Evolutionary conservation across 495 filamentous ascomycete genomes (phyloP).

Genomic region (Podospora bellae-mahoneyi): DNA sequence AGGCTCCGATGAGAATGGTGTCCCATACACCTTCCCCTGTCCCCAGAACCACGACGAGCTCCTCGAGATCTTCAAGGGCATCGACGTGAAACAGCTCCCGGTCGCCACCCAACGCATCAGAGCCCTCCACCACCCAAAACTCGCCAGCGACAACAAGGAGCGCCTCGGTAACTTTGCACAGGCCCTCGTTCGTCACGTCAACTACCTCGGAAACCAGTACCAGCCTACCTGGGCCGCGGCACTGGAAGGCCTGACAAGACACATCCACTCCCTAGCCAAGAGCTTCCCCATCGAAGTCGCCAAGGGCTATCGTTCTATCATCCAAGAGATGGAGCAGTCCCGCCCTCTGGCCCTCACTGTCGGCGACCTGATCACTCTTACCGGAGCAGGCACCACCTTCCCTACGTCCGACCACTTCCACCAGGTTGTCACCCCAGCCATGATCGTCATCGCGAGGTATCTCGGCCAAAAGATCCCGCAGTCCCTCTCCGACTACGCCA

Average conservation of each 20-base stretch:
- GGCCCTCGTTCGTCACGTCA: constrained; percentile 74
- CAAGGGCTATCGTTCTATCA: constrained; percentile 67
- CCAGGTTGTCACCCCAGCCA: constrained; percentile 83
- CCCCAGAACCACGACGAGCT: constrained; percentile 74
- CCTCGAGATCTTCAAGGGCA: constrained; percentile 56
- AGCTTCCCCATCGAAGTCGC: constrained; percentile 72
- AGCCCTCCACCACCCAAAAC: constrained; percentile 82
- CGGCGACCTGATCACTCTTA: constrained; percentile 77
- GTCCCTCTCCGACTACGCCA: constrained; percentile 59
- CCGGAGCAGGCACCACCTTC: constrained; percentile 78
- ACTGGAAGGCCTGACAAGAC: constrained; percentile 43
- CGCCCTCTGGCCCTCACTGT: constrained; percentile 59
- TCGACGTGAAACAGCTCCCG: constrained; percentile 62
- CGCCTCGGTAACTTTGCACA: constrained; percentile 72
- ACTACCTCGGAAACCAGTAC: constrained; percentile 55
- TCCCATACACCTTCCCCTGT: constrained; percentile 82
- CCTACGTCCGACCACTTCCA: constrained; percentile 97
- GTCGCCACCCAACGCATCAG: constrained; percentile 84
- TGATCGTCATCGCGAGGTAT: constrained; percentile 74
- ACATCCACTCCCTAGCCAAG: constrained; percentile 68
- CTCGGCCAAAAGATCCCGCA: constrained; percentile 72
- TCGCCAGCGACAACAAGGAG: constrained; percentile 76
- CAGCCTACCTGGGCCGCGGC: constrained; percentile 37
- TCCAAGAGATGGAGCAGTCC: constrained; percentile 60
- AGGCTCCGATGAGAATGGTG: constrained; percentile 43